phyloP scores from a whole-genome alignment of 1,284 basidiomycete species.

The Agroathelia rolfsii region DNA sequence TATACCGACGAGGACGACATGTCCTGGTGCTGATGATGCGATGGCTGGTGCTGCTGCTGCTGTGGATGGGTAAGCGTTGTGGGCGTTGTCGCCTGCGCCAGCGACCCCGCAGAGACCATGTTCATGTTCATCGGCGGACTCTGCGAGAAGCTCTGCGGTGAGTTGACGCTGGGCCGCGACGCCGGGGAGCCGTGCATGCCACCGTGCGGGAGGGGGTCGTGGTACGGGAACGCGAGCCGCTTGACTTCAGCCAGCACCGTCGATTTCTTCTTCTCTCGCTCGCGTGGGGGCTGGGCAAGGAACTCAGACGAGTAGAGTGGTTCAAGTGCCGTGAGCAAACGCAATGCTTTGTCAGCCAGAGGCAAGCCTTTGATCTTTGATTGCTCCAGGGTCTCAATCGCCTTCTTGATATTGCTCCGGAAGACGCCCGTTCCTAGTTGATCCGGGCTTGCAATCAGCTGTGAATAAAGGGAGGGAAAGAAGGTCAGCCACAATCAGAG shows the following conservation, averaged over 20 bases:
- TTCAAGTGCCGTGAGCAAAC: slow-evolving; percentile 56
- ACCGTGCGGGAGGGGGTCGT: slow-evolving; percentile 52
- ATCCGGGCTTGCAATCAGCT: slow-evolving; percentile 66
- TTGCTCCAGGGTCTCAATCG: slow-evolving; percentile 52
- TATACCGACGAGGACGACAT: background rate
- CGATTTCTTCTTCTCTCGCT: slow-evolving; percentile 48
- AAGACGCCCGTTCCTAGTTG: slow-evolving; percentile 65
- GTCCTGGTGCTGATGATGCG: slow-evolving; percentile 9
- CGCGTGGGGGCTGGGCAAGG: slow-evolving; percentile 31
- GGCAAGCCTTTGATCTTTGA: slow-evolving; percentile 46
- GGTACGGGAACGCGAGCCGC: slow-evolving; percentile 69
- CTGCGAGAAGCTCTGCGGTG: no score
- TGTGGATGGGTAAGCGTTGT: slow-evolving; percentile 3
- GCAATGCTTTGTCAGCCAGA: slow-evolving; percentile 62
- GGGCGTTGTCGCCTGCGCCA: no score
- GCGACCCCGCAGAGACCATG: no score
- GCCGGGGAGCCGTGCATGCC: slow-evolving; percentile 1
- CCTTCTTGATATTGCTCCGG: slow-evolving; percentile 62
- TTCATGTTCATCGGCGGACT: no score
- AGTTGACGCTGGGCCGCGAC: no score
- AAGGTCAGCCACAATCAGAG: no score
- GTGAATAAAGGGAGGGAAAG: slow-evolving; percentile 49
- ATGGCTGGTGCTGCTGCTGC: slow-evolving; percentile 5
- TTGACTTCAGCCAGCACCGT: slow-evolving; percentile 55
- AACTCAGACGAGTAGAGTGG: slow-evolving; percentile 61